A percentile compares a stretch with the other conserved stretches of the same genome.
Evolutionary conservation across 148 eudicot genomes (phyloP).

Genomic region (Salicornia ramosissima): DNA sequence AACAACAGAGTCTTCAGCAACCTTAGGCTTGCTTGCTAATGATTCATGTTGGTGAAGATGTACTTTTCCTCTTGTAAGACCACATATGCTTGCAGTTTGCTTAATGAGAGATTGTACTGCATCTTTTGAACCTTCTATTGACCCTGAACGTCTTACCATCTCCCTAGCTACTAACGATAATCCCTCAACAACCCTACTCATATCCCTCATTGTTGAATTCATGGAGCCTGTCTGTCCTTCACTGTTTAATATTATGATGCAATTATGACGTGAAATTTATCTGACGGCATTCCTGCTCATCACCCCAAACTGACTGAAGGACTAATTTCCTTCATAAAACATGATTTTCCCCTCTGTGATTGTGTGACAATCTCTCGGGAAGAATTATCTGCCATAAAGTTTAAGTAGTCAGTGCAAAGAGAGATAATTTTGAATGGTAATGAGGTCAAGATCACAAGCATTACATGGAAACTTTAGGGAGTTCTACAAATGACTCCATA

Average conservation of each 20-base stretch:
- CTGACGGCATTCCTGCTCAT: not conserved
- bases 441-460: too few relatives aligned
- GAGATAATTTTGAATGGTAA: too few relatives aligned
- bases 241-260: not conserved
- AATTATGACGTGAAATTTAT: not conserved
- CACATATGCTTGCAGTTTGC: slow-evolving; percentile 48
- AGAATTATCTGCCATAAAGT: too few relatives aligned
- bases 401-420: too few relatives aligned
- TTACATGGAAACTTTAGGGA: too few relatives aligned
- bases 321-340: not conserved
- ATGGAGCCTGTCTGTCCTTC: not conserved
- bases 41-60: slow-evolving; percentile 20
- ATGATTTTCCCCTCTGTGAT: not conserved
- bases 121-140: slow-evolving; percentile 15
- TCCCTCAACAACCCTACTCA: slow-evolving; percentile 56
- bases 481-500: too few relatives aligned
- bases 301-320: too few relatives aligned
- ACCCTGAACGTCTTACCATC: slow-evolving; percentile 28
- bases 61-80: slow-evolving; percentile 69
- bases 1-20: slow-evolving; percentile 28
- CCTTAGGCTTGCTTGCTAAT: not conserved
- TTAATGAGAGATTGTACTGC: slow-evolving; percentile 42
- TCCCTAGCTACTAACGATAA: slow-evolving; percentile 62
- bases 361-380: too few relatives aligned
- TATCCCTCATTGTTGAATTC: slow-evolving; percentile 36